Conservation (phyloP, 2,329 filamentous ascomycete genomes). For the Rutstroemia sp. region DNA sequence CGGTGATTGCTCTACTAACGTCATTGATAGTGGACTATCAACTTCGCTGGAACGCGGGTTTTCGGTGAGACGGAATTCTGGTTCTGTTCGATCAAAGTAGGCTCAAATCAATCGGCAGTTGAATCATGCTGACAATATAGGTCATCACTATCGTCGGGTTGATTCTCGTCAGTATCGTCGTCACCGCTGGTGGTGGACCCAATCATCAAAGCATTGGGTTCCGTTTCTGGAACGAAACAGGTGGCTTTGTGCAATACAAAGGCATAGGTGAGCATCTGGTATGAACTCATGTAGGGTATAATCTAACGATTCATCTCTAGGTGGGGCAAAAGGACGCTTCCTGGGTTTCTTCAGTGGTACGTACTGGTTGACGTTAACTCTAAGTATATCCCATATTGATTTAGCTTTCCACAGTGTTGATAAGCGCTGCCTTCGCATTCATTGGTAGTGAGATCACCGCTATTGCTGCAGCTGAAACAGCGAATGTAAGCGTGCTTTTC, state of each 20-base stretch:
- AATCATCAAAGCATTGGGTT: conserved; percentile 55
- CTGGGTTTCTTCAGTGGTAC: conserved; percentile 34
- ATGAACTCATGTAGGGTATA: too few relatives aligned
- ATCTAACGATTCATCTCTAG: too few relatives aligned
- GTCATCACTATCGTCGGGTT: conserved; percentile 58
- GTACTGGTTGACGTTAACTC: too few relatives aligned
- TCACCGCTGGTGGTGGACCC: conserved; percentile 56
- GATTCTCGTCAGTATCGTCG: conserved; percentile 55
- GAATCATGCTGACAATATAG: conserved; percentile 48
- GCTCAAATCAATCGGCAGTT: too few relatives aligned
- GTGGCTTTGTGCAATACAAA: conserved; percentile 62
- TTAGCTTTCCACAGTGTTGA: conserved; percentile 31
- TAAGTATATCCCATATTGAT: too few relatives aligned
- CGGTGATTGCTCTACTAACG: too few relatives aligned
- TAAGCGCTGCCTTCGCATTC: conserved; percentile 39
- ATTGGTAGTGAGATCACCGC: conserved; percentile 46
- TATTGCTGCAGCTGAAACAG: conserved; percentile 48
- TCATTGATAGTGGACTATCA: too few relatives aligned
- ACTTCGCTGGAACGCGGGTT: too few relatives aligned
- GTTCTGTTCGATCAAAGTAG: too few relatives aligned
- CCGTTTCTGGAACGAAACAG: conserved; percentile 61
- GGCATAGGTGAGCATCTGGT: conserved; percentile 37
- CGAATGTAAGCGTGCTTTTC: conserved; percentile 26
- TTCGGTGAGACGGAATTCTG: too few relatives aligned
- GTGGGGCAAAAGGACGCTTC: conserved; percentile 50